Evolutionary conservation across 2,329 filamentous ascomycete genomes (phyloP).

Genomic region (Biscogniauxia marginata): DNA sequence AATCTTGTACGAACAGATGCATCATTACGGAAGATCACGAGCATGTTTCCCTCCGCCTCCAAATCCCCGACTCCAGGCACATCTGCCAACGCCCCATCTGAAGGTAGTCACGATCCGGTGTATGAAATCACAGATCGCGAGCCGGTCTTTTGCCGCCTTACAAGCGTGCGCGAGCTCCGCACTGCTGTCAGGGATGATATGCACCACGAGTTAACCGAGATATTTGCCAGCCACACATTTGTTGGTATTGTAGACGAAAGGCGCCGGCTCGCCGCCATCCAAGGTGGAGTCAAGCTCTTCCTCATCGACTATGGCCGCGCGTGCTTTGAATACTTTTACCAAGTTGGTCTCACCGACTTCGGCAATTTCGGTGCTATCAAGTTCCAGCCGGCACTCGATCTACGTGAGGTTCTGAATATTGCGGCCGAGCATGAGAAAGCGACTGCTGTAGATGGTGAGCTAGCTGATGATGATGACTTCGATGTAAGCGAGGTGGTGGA

Average conservation of each 20-base stretch:
- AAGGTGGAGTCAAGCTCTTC: constrained; percentile 88
- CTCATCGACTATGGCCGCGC: constrained; percentile 89
- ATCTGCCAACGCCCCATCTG: constrained; percentile 22
- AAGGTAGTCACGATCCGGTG: constrained; percentile 34
- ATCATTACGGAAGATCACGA: constrained; percentile 88
- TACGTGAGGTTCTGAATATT: constrained; percentile 69
- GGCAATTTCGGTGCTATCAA: constrained; percentile 87
- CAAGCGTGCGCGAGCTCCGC: constrained; percentile 83
- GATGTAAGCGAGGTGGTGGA: constrained; percentile 66
- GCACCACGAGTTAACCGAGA: constrained; percentile 82
- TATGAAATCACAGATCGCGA: constrained; percentile 74
- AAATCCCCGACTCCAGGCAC: constrained; percentile 34
- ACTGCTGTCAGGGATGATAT: constrained; percentile 76
- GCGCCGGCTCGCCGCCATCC: constrained; percentile 85
- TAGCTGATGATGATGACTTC: constrained; percentile 52
- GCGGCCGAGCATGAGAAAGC: constrained; percentile 70
- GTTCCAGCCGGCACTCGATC: constrained; percentile 71
- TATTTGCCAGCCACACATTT: constrained; percentile 86
- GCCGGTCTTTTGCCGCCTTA: constrained; percentile 68
- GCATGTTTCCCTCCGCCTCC: constrained; percentile 73
- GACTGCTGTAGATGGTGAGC: constrained; percentile 29
- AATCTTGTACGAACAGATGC: constrained; percentile 89
- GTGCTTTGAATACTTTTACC: constrained; percentile 90
- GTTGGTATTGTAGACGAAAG: constrained; percentile 88
- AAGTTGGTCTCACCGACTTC: constrained; percentile 91